Conservation (phyloP, 2,329 filamentous ascomycete genomes). For the Colletotrichum chlorophyti region DNA sequence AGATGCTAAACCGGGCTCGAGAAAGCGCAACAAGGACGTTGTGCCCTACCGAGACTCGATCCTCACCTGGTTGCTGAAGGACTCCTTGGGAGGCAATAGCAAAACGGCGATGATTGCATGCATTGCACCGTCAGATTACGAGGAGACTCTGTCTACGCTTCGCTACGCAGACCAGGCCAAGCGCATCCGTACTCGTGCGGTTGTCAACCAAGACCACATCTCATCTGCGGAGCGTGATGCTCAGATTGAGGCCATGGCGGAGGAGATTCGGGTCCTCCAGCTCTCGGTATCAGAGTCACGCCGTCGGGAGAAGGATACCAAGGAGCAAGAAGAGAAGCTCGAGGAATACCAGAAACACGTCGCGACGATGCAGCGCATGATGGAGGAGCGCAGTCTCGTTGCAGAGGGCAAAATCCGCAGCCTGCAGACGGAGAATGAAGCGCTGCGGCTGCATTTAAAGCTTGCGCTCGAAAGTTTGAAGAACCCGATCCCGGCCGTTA, state of each 20-base stretch:
- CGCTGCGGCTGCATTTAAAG: slow-evolving; percentile 84
- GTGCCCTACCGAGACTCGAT: slow-evolving; percentile 94
- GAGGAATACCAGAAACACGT: slow-evolving; percentile 97
- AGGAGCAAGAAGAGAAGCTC: slow-evolving; percentile 80
- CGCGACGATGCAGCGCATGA: slow-evolving; percentile 87
- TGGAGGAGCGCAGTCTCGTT: slow-evolving; percentile 92
- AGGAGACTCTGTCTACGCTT: slow-evolving; percentile 94
- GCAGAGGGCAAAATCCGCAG: slow-evolving; percentile 93
- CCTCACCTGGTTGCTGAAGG: slow-evolving; percentile 86
- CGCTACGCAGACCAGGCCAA: slow-evolving; percentile 98
- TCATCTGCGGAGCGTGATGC: slow-evolving; percentile 92
- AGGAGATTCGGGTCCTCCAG: slow-evolving; percentile 88
- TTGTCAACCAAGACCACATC: slow-evolving; percentile 95
- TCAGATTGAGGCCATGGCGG: slow-evolving; percentile 92
- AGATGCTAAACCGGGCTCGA: slow-evolving; percentile 64
- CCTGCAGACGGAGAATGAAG: slow-evolving; percentile 88
- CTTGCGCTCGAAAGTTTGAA: slow-evolving; percentile 85
- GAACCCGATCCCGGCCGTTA: slow-evolving; percentile 81
- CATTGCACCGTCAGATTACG: slow-evolving; percentile 93
- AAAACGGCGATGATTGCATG: slow-evolving; percentile 99
- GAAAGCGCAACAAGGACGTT: slow-evolving; percentile 66
- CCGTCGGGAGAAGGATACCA: slow-evolving; percentile 77
- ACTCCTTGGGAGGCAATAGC: slow-evolving; percentile 93
- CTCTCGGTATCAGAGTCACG: slow-evolving; percentile 72
- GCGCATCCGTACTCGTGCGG: slow-evolving; percentile 90